Base-by-base conservation (phyloP, 2,329 filamentous ascomycete species). In the Ilyonectria robusta region DNA sequence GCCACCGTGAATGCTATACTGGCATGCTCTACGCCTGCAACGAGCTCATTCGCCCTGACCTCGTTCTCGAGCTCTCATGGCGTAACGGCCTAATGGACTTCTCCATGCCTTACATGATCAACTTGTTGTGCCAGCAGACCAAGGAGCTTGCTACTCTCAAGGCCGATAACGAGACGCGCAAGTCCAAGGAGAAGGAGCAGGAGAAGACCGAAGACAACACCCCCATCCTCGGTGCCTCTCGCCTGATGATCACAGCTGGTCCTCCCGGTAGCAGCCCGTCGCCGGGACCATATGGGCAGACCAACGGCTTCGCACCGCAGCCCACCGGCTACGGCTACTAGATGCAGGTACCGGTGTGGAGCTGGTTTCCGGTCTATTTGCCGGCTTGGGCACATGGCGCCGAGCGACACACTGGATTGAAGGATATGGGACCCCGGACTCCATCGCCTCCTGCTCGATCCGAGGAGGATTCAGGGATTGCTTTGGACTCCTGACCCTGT, bases 91-190 rank as follows among this genome's bases (percentile, higher is more conserved):
- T 99, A 44, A 91, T 92, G 76, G 96, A 99, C 85, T 99, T 97
- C 84, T 97, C 95, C 54, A 99, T 99, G 97, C 96, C 96, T 19
- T 99, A 97, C 87, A 97, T 99, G 94, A 98, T 99, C 89, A 99
- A 98, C 85, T 93, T 97, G 85, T 87, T 99, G 70, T 90, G 92
- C 74, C 94, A 97, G 82, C 95, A 98, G 84, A 94, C 94, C 44
- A 91, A 92, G 73, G 92, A 97, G 63, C 92, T 99, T 73, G 90
- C 94, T 66, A 81, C 87, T 66, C 88, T 99, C 68, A 97, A 97
- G 87, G 93, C 94, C 69, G 97, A 99, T 83, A 99, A 98, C 78
- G 97, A 99, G 82, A 93, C 95, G 79, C 92, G 95, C 77, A 98
- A 97, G 83, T 87, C 86, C 40, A 91, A 90, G 71, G 93, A 96